Base-by-base conservation (phyloP, 1,284 basidiomycete genomes). In the Volvariella surrecta region DNA sequence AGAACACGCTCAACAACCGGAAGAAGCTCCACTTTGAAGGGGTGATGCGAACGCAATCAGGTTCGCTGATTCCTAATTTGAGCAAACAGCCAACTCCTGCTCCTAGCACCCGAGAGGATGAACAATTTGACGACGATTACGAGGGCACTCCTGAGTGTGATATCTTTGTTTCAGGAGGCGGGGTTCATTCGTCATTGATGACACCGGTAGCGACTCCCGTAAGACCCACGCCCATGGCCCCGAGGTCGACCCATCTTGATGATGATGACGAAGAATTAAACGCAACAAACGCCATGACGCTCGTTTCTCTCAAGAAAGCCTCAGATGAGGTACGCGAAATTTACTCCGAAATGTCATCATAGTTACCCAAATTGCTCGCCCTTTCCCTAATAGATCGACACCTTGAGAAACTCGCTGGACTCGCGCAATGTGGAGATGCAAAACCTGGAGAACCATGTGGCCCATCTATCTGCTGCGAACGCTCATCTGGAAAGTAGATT, bases 11-110 rank as follows among this genome's bases (percentile, higher is more conserved):
- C 40, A 16, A 9, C 6, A 39, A 39, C 7, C 11, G 20, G 40
- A 49, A 21, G 42, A 40, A 34, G 19, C 48, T 1, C 43, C 46
- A 24, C 39, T 48, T 28, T 28, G 24, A 28, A 24, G 52, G 52
- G 13, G 50, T 69, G 22, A 61, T 52, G 7, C 66, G 70, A 30
- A 73, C 71, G 3, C 58, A 63, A 42, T 73, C 72, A 8, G 72
- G 73, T 3, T 70, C 74, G 3, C 54, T 64, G 39, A 73, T 74
- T 42, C 62, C 68, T 31, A 53, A 62, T 28, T 41, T 70, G 16
- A 73, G 68, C 57, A 70, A 68, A 50, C 70, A 61, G 17, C 72
- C 72, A 4, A 74, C 72, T 2, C 73, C 72, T 39, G 69, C 69
- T 15, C 71, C 70, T 22, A 70, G 64, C 46, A 59, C 61, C 22